phyloP scores from a whole-genome alignment of 1,284 basidiomycete genomes.

The Apiotrichum montevideense region DNA sequence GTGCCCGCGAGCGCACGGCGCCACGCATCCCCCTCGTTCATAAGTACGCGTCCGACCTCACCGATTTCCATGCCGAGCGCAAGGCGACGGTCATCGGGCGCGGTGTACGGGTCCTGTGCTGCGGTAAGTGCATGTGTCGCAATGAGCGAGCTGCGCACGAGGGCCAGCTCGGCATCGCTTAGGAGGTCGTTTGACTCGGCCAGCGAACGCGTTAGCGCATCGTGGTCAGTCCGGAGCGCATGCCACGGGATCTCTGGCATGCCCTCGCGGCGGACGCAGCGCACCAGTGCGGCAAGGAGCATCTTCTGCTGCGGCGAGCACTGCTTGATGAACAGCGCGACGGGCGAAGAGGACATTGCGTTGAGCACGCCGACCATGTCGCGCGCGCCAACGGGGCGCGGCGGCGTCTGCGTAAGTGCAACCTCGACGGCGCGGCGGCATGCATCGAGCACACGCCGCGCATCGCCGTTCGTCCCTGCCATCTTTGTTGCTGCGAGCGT shows the following conservation, averaged over 20 bases:
- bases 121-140: conserved; percentile 40
- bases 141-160: conserved; percentile 36
- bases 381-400: conserved; percentile 57
- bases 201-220: conserved; percentile 38
- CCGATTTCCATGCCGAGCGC: conserved; percentile 47
- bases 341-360: conserved; percentile 86
- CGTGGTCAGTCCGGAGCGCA: conserved; percentile 50
- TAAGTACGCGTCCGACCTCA: conserved; percentile 46
- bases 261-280: conserved; percentile 75
- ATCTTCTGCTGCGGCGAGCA: conserved; percentile 81
- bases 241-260: conserved; percentile 79
- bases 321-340: conserved; percentile 69
- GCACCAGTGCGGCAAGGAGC: conserved; percentile 79
- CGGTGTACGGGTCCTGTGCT: conserved; percentile 28
- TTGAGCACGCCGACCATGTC: conserved; percentile 79
- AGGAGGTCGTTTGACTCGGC: conserved; percentile 36
- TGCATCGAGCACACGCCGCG: conserved; percentile 85
- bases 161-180: conserved; percentile 35
- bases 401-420: conserved; percentile 41
- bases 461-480: conserved; percentile 89
- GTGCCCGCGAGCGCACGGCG: conserved; percentile 40
- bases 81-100: conserved; percentile 38
- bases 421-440: conserved; percentile 82
- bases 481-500: conserved; percentile 87
- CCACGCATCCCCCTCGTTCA: conserved; percentile 47